phyloP scores from a whole-genome alignment of 2,329 filamentous ascomycete genomes.

The Scopulariopsis brevicaulis region DNA sequence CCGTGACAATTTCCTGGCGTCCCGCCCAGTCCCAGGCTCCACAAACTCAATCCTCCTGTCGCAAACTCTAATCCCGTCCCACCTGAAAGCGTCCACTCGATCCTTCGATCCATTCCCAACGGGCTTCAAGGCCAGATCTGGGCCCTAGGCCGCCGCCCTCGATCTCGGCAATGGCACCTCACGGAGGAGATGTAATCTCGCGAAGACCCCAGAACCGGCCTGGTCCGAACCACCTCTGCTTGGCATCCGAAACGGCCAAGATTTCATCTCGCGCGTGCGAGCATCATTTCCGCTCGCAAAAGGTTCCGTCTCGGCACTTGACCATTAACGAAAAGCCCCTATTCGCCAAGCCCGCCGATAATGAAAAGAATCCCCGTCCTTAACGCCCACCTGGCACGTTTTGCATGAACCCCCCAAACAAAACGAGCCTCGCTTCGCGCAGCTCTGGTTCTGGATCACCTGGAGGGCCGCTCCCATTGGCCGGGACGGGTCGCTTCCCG shows the following conservation, averaged over 20 bases:
- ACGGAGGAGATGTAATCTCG: neutral
- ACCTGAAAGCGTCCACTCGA: too few relatives aligned
- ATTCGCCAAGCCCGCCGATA: neutral
- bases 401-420: neutral
- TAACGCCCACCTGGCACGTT: neutral
- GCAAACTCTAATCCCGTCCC: too few relatives aligned
- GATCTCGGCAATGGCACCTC: too few relatives aligned
- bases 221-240: neutral
- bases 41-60: too few relatives aligned
- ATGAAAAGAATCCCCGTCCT: neutral
- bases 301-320: neutral
- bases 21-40: too few relatives aligned
- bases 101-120: too few relatives aligned
- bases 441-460: neutral
- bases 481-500: neutral
- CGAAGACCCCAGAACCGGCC: neutral
- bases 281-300: neutral
- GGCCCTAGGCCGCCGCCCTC: too few relatives aligned
- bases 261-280: neutral
- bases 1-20: too few relatives aligned
- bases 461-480: constrained; percentile 5
- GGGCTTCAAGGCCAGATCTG: too few relatives aligned
- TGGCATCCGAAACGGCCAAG: neutral
- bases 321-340: neutral
- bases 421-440: neutral